phyloP scores from a whole-genome alignment of 2,329 filamentous ascomycete species.

The Colletotrichum orbiculare region DNA sequence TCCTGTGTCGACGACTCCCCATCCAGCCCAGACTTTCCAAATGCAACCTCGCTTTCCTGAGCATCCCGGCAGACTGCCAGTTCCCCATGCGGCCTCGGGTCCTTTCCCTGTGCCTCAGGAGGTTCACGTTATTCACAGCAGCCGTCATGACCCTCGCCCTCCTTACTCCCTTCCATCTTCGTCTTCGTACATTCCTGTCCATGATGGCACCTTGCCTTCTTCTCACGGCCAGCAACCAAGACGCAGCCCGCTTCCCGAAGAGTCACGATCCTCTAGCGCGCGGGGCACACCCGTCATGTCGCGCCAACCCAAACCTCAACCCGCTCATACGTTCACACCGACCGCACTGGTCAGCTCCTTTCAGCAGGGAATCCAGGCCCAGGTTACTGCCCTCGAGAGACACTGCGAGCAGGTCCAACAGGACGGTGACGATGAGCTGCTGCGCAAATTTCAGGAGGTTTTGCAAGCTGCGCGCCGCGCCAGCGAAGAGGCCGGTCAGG shows the following conservation, averaged over 20 bases:
- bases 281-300: constrained; percentile 29
- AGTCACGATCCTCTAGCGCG: constrained; percentile 23
- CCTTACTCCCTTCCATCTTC: constrained; percentile 17
- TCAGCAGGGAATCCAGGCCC: constrained; percentile 23
- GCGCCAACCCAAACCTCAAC: constrained; percentile 24
- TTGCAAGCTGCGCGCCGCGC: constrained; percentile 17
- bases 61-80: constrained; percentile 16
- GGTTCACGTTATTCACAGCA: constrained; percentile 31
- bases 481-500: constrained; percentile 16
- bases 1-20: constrained; percentile 4
- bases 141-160: constrained; percentile 21
- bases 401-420: constrained; percentile 25
- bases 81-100: neutral
- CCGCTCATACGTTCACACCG: constrained; percentile 29
- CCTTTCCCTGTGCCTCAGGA: constrained; percentile 23
- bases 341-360: constrained; percentile 24
- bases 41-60: constrained; percentile 28
- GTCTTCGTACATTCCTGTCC: constrained; percentile 24
- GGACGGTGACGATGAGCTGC: constrained; percentile 2
- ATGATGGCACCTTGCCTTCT: constrained; percentile 27
- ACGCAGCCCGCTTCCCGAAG: constrained; percentile 31
- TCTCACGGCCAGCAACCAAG: constrained; percentile 19
- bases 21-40: constrained; percentile 19
- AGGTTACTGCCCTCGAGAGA: constrained; percentile 16
- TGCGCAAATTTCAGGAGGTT: constrained; percentile 4